Base-by-base conservation (phyloP, 768 basidiomycete genomes). In the Psilocybe cyanescens region DNA sequence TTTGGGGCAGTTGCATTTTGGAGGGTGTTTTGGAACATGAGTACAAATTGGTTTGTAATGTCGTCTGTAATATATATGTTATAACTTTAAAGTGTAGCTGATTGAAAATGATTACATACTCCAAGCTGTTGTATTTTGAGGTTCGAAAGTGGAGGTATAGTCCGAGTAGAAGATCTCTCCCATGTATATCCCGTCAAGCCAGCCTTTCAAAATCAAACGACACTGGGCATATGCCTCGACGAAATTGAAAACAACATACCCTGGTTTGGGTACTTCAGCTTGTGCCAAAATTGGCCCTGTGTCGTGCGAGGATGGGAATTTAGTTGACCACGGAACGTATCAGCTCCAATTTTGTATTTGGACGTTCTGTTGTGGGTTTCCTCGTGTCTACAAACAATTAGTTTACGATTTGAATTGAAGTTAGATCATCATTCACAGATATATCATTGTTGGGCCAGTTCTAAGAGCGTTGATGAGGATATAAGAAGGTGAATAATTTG, bases 201-300 rank as follows among this genome's bases (percentile, higher is more conserved):
- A 81, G 1, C 78, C 79, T 81, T 44, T 1, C n/a, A 19, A 19
- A 19, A 19, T 19, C 19, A 19, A 47, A 16, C n/a, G n/a, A 19
- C 17, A n/a, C 5, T 37, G 29, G 16, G 16, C 9, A n/a, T 30
- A 12, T 39, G 11, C 8, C 16, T 6, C 33, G 9, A 14, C 44
- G 6, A 49, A 33, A 30, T 9, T 14, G 14, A 19, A 47, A 4
- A n/a, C 11, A 28, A 45, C 65, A 4, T 28, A 78, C 80, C 80
- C 76, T 82, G 76, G 60, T 81, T 78, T 7, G 73, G 71, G 63
- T 80, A 80, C 33, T 57, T 74, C 2, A 75, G 65, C 60, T 80
- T 80, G 69, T 82, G 80, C 80, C 81, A 81, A 64, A 81, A 81
- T 60, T 79, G 79, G 7, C 81, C 80, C 66, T 81, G 70, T 0